These are phyloP conservation scores for Emericellopsis cladophorae DNA, from an alignment of 2,329 filamentous ascomycete genomes.

Conservation along the genomic window DNA sequence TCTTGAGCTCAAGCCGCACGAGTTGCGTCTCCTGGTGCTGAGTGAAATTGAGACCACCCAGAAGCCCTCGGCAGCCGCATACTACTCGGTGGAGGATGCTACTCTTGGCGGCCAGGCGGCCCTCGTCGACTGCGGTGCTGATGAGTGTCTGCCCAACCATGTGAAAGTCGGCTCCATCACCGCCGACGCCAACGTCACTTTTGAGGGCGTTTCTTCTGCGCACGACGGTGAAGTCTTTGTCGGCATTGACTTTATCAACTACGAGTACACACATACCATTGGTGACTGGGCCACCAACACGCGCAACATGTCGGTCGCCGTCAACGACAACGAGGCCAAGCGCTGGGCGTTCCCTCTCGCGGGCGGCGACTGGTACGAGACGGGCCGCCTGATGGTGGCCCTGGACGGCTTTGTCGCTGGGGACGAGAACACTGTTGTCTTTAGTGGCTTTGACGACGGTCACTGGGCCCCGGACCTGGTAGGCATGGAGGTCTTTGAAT, in stretches of 20 bases:
- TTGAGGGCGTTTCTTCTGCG: constrained; percentile 16
- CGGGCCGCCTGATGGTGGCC: constrained; percentile 27
- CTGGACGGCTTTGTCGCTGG: constrained; percentile 31
- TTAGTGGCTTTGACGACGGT: constrained; percentile 13
- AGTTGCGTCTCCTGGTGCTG: constrained; percentile 24
- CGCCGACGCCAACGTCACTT: constrained; percentile 18
- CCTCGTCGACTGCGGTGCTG: constrained; percentile 18
- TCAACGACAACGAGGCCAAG: constrained; percentile 28
- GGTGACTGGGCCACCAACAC: constrained; percentile 28
- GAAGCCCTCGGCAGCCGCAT: constrained; percentile 12
- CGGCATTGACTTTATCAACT: constrained; percentile 37
- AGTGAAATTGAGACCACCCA: constrained; percentile 15
- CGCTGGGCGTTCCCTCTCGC: constrained; percentile 36
- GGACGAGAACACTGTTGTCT: constrained; percentile 20
- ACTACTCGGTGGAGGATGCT: constrained; percentile 26
- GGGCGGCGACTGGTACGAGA: constrained; percentile 37
- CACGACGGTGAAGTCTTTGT: constrained; percentile 23
- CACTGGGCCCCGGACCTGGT: constrained; percentile 27
- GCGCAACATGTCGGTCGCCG: constrained; percentile 32
- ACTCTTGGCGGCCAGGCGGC: constrained; percentile 20
- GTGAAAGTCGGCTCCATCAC: constrained; percentile 27
- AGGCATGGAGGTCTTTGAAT: constrained; percentile 15
- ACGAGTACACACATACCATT: constrained; percentile 27
- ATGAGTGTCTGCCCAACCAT: constrained; percentile 27
- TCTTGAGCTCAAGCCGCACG: constrained; percentile 21